Base-by-base conservation (phyloP, 2,329 filamentous ascomycete species). In the Penicillium polonicum region DNA sequence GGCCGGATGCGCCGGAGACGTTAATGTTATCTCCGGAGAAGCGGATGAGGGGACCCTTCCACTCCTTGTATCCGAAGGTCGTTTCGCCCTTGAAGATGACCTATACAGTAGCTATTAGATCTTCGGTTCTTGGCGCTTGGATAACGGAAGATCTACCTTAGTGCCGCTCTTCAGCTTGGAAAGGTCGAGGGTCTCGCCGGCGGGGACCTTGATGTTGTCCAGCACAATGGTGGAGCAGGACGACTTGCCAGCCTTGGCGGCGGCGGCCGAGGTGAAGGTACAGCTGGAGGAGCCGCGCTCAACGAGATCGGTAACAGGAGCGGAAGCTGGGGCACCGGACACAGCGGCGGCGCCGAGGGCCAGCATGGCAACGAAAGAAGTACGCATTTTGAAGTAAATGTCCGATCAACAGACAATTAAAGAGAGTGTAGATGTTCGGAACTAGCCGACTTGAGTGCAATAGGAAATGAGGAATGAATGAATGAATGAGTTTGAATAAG, bases 11-110 rank as follows among this genome's bases (percentile, higher is more conserved):
- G 41, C 82, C 82, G 8, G 75, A 77, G 48, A 88, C 75, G 23
- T 78, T 78, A 62, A 88, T 79, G 59, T 77, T 39, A 10, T 19
- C 75, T 33, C 87, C 87, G 0, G 81, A 82, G 63, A 89, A 77
- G 39, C 81, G 80, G 67, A 89, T 79, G 7, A 90, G 78, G 48
- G 86, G 86, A 0, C 87, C 87, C 2, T 70, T 70, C 86, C 86
- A 89, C 65, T 87, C 82, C 60, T 83, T 76, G 74, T 88, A 88
- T 25, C 78, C 86, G 68, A 87, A 89, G 52, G 82, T 84, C 19
- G 86, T 89, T 19, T 78, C 84, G 35, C 87, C 87, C 60, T 83
- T 73, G 73, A 89, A 89, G 62, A 82, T 83, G 60, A 88, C 80
- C 72, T 77, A 50, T 12, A 17, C n/a, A 31, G 27, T 21, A 41